Evolutionary conservation across 768 basidiomycete species (phyloP), one percentile per base, ranked within the genome.

Genomic region (Phanerochaete sordida): DNA sequence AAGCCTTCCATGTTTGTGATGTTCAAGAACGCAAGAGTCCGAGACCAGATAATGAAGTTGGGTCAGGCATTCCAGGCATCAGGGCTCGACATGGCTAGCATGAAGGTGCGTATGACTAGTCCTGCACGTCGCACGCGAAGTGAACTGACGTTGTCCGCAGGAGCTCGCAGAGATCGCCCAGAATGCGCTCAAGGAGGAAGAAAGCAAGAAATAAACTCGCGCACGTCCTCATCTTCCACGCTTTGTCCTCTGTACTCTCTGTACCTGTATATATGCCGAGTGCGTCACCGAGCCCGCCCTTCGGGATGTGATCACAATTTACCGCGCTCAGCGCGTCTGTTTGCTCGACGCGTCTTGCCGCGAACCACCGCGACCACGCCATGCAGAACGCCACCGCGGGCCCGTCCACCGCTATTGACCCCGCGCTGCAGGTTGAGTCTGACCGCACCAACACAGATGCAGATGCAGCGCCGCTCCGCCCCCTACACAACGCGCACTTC

Each of bases 401-500:
- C 15, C 37, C 60, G 28, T 65, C 56, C 11, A 52, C 19, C 3
- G 19, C 26, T 5, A 49, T n/a, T 43, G 16, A 60, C 21, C 21
- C 48, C 35, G 21, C 33, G 15, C 43, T 21, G 28, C 47, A 2
- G 0, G 26, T 53, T 1, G 50, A 33, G 13, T 12, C 11, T 54
- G 23, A 24, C 24, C 6, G 15, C 21, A 4, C 53, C 37, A 28
- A 3, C 21, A n/a, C 33, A 24, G 39, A 26, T 21, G 60, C 66
- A 11, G 51, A 61, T n/a, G 63, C 68, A 37, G 81, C 80, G 0
- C 74, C 72, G 16, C 73, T 77, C 39, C 72, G 55, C 21, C 74
- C 80, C 1, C 75, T 93, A 1, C 84, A 87, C 23, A 76, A 81
- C 33, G 76, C 78, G 5, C 77, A 84, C 30, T 90, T 87, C 70